phyloP scores from a whole-genome alignment of 768 basidiomycete genomes.

The Cystobasidium ongulense region DNA sequence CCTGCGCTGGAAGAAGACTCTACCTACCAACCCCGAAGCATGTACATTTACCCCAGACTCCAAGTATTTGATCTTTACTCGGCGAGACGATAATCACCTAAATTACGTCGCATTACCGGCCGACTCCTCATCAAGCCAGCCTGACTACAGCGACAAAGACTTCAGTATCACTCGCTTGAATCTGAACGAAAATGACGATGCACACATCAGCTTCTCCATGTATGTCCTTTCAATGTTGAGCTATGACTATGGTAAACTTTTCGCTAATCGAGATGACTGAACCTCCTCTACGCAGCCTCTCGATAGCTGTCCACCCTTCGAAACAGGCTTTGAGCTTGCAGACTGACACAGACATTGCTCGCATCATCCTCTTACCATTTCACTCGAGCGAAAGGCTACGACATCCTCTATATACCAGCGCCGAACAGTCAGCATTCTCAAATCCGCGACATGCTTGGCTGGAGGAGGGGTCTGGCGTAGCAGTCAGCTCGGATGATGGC shows the following conservation, averaged over 20 bases:
- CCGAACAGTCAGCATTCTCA: conserved; percentile 39
- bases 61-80: conserved; percentile 26
- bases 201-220: conserved; percentile 40
- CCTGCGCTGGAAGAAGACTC: conserved; percentile 24
- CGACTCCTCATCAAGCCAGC: neutral
- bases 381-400: conserved; percentile 34
- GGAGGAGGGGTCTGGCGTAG: conserved; percentile 35
- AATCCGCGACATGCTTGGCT: conserved; percentile 41
- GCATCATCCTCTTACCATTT: conserved; percentile 43
- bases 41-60: conserved; percentile 38
- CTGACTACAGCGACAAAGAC: neutral
- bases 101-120: conserved; percentile 39
- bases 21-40: conserved; percentile 41
- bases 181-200: conserved; percentile 42
- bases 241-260: neutral
- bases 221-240: neutral
- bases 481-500: conserved; percentile 44
- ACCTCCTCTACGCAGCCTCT: conserved; percentile 16
- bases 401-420: conserved; percentile 36
- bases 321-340: conserved; percentile 38
- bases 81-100: conserved; percentile 42
- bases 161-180: conserved; percentile 32
- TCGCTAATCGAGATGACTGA: no score
- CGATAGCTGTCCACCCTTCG: conserved; percentile 35
- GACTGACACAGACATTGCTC: conserved; percentile 36